A percentile compares a stretch with the other conserved stretches of the same genome.
phyloP scores from a whole-genome alignment of 257 asterid genomes.

The Capsicum rhomboideum region DNA sequence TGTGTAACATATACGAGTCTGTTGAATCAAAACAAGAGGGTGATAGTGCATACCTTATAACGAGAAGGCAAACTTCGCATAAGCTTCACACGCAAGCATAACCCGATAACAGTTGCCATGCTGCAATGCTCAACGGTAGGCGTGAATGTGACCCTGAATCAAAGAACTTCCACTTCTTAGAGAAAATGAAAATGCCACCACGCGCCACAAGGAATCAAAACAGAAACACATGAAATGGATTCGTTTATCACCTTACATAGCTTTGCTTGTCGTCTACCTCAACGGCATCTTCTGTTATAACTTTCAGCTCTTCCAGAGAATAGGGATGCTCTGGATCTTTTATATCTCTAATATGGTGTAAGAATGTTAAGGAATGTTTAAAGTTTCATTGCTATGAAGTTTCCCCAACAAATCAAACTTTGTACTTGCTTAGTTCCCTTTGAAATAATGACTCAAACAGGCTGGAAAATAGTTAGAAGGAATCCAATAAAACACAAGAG shows the following conservation, averaged over 20 bases:
- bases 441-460: neutral
- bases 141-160: slow-evolving; percentile 77
- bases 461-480: neutral
- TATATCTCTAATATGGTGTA: slow-evolving; percentile 93
- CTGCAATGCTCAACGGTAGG: slow-evolving; percentile 98
- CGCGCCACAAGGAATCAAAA: neutral
- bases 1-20: neutral
- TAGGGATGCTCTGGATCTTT: slow-evolving; percentile 98
- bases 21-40: neutral
- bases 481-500: neutral
- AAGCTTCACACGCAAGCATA: slow-evolving; percentile 92
- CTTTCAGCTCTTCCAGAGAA: slow-evolving; percentile 90
- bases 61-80: slow-evolving; percentile 82
- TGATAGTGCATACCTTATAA: slow-evolving; percentile 45
- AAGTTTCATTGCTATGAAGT: neutral
- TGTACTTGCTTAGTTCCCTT: neutral
- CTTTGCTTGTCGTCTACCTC: slow-evolving; percentile 68
- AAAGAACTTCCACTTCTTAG: neutral
- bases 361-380: slow-evolving; percentile 48
- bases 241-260: slow-evolving; percentile 52
- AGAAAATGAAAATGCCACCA: neutral
- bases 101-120: slow-evolving; percentile 83
- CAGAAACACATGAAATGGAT: neutral
- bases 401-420: neutral
- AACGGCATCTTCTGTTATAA: slow-evolving; percentile 76